Conservation (phyloP, 2,329 filamentous ascomycete species). For the Pseudogymnoascus sp. region DNA sequence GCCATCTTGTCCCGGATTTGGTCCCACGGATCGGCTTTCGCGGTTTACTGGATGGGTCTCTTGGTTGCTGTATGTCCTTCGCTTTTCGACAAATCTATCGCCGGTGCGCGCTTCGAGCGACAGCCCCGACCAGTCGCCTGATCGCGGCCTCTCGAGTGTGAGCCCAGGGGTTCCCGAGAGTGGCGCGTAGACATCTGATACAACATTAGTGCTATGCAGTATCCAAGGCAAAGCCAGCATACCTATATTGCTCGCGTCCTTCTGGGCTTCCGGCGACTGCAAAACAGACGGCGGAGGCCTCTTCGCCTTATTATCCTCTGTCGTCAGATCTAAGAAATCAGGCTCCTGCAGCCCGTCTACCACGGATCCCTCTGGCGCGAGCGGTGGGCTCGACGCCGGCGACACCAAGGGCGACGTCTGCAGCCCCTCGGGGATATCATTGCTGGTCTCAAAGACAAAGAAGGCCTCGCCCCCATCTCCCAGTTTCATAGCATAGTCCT, state of each 20-base stretch:
- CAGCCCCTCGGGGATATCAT: slow-evolving; percentile 82
- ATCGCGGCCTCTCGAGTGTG: slow-evolving; percentile 36
- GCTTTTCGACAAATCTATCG: slow-evolving; percentile 43
- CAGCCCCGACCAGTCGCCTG: slow-evolving; percentile 43
- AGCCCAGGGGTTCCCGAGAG: slow-evolving; percentile 46
- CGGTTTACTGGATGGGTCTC: slow-evolving; percentile 27
- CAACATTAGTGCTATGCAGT: slow-evolving; percentile 14
- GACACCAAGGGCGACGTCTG: slow-evolving; percentile 93
- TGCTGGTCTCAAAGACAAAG: slow-evolving; percentile 94
- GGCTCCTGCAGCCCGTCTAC: slow-evolving; percentile 53
- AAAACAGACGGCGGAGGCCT: slow-evolving; percentile 41
- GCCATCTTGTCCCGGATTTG: slow-evolving; percentile 22
- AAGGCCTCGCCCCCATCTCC: slow-evolving; percentile 97
- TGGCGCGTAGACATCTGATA: slow-evolving; percentile 36
- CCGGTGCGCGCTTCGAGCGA: slow-evolving; percentile 40
- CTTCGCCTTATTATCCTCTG: slow-evolving; percentile 25
- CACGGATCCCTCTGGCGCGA: slow-evolving; percentile 39
- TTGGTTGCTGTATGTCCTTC: slow-evolving; percentile 15
- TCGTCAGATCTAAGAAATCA: slow-evolving; percentile 57
- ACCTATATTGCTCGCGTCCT: slow-evolving; percentile 26
- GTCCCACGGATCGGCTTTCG: slow-evolving; percentile 33
- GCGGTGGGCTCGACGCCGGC: slow-evolving; percentile 75
- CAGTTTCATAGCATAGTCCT: slow-evolving; percentile 95
- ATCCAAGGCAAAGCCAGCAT: slow-evolving; percentile 10
- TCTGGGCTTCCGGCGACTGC: slow-evolving; percentile 26